These are phyloP conservation scores for Lachnellula occidentalis DNA, from an alignment of 2,329 filamentous ascomycete species.

Conservation along the genomic window DNA sequence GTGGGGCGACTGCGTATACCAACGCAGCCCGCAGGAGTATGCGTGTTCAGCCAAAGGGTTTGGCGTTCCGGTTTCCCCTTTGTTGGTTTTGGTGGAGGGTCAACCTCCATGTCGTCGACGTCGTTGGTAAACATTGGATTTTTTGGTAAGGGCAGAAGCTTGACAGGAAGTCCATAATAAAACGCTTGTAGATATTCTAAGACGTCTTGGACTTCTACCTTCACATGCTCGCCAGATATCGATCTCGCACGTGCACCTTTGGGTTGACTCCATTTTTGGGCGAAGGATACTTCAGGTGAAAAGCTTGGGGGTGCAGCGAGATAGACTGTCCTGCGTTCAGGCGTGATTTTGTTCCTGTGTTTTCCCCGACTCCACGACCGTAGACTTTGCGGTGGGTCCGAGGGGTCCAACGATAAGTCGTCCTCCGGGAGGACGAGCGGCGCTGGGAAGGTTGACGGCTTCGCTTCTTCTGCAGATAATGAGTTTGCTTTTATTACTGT, in stretches of 20 bases:
- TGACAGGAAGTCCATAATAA: slow-evolving; percentile 24
- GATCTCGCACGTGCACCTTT: too few species aligned
- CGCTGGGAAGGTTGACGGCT: slow-evolving; percentile 17
- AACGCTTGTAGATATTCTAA: slow-evolving; percentile 23
- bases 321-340: slow-evolving; percentile 19
- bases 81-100: neutral
- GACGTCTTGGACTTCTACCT: slow-evolving; percentile 10
- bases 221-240: slow-evolving; percentile 1
- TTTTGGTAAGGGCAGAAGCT: slow-evolving; percentile 11
- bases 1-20: slow-evolving; percentile 21
- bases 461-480: neutral
- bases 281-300: slow-evolving; percentile 3
- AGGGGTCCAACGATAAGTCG: slow-evolving; percentile 20
- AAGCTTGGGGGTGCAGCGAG: slow-evolving; percentile 18
- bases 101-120: slow-evolving; percentile 1
- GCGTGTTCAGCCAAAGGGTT: slow-evolving; percentile 8
- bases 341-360: slow-evolving; percentile 20
- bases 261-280: slow-evolving; percentile 10
- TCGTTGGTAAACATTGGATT: slow-evolving; percentile 14
- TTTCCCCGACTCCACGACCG: slow-evolving; percentile 17
- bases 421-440: slow-evolving; percentile 24
- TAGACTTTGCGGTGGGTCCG: slow-evolving; percentile 18
- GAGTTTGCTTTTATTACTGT: neutral
- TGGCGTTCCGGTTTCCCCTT: neutral
- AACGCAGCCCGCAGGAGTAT: slow-evolving; percentile 5